phyloP scores from a whole-genome alignment of 176 grass and related monocot species.

The Pontederia paniculata region DNA sequence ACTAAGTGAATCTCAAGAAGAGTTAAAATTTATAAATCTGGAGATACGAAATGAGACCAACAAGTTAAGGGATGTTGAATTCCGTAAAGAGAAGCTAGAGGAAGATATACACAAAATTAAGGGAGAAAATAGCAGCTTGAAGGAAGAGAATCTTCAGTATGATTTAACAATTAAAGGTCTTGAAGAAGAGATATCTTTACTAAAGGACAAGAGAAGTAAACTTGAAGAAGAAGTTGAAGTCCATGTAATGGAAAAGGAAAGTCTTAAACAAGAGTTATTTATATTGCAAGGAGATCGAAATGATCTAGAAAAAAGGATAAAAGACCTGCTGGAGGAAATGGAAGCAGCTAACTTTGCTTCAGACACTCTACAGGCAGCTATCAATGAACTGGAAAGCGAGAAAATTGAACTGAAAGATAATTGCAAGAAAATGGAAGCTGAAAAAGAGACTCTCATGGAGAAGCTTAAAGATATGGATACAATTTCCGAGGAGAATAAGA shows the following conservation, averaged over 20 bases:
- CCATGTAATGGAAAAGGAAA: slow-evolving; percentile 15
- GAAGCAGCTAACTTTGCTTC: slow-evolving; percentile 16
- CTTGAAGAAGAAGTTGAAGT: slow-evolving; percentile 5
- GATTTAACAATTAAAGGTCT: slow-evolving; percentile 3
- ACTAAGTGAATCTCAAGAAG: slow-evolving; percentile 31
- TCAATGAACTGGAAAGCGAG: slow-evolving; percentile 46
- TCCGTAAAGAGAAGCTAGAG: slow-evolving; percentile 39
- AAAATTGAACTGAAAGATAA: slow-evolving; percentile 72
- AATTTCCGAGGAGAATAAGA: slow-evolving; percentile 47
- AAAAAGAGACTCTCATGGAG: slow-evolving; percentile 53
- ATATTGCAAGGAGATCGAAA: slow-evolving; percentile 21
- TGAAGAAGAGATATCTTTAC: slow-evolving; percentile 1
- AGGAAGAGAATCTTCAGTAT: slow-evolving; percentile 5
- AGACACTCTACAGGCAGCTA: slow-evolving; percentile 25
- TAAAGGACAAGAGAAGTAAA: slow-evolving; percentile 4
- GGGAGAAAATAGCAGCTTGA: slow-evolving; percentile 30
- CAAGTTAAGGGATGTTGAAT: slow-evolving; percentile 36
- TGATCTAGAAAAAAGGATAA: slow-evolving; percentile 43
- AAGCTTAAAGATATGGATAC: slow-evolving; percentile 37
- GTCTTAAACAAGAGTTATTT: slow-evolving; percentile 12
- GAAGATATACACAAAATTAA: slow-evolving; percentile 40
- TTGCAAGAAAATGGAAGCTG: slow-evolving; percentile 60
- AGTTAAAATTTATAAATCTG: slow-evolving; percentile 32
- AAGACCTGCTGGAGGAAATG: slow-evolving; percentile 38
- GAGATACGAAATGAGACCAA: slow-evolving; percentile 36